phyloP scores from a whole-genome alignment of 768 basidiomycete species.

The Tricholoma saponaceum region DNA sequence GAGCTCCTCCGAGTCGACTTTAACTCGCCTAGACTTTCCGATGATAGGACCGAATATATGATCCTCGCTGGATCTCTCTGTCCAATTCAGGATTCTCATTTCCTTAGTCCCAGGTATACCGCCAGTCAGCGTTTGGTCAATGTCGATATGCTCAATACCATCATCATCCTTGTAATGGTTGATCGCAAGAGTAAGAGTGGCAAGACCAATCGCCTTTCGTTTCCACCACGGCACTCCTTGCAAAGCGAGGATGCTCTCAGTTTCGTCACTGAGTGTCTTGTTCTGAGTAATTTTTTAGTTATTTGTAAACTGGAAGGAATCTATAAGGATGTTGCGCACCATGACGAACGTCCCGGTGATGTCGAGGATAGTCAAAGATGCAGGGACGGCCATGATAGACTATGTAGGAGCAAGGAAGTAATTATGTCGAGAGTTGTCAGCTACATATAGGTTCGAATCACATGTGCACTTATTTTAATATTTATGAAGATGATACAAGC shows the following conservation, averaged over 20 bases:
- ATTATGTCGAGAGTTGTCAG: no score
- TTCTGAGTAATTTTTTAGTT: conserved; percentile 39
- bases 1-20: conserved; percentile 35
- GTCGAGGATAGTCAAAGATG: conserved; percentile 53
- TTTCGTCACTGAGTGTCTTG: conserved; percentile 58
- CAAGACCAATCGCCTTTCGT: conserved; percentile 55
- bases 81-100: conserved; percentile 53
- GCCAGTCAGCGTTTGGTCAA: conserved; percentile 61
- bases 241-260: conserved; percentile 59
- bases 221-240: conserved; percentile 76
- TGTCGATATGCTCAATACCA: conserved; percentile 61
- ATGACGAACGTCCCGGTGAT: conserved; percentile 59
- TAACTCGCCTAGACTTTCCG: conserved; percentile 49
- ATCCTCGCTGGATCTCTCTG: conserved; percentile 49
- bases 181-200: conserved; percentile 54
- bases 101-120: conserved; percentile 58
- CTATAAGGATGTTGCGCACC: conserved; percentile 31
- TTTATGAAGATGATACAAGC: no score
- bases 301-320: neutral
- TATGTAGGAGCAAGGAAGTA: no score
- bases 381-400: conserved; percentile 60
- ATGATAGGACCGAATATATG: conserved; percentile 57
- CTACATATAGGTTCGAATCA: no score
- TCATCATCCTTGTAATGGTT: conserved; percentile 62
- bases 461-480: no score